Evolutionary conservation across 2,329 filamentous ascomycete genomes (phyloP).

Genomic region (Sclerotinia glacialis): DNA sequence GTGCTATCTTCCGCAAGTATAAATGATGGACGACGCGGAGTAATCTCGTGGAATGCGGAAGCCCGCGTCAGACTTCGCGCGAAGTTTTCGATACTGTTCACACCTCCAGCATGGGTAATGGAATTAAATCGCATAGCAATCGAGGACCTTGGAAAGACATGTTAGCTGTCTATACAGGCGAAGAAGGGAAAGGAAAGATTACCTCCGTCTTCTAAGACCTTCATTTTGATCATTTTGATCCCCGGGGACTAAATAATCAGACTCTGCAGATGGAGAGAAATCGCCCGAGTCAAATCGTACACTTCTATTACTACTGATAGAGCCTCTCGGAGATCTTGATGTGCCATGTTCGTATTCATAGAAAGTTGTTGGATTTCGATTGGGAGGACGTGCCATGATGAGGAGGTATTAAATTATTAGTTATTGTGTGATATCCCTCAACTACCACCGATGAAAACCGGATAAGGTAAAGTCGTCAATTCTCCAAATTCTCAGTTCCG

Average conservation of each 20-base stretch:
- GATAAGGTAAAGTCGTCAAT: not conserved
- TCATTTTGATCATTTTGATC: conserved; percentile 10
- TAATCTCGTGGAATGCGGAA: conserved; percentile 82
- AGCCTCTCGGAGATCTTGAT: conserved; percentile 32
- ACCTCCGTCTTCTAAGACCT: conserved; percentile 37
- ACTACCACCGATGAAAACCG: not conserved
- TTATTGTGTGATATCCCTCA: not conserved
- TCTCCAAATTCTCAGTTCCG: not conserved
- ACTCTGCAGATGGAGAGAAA: conserved; percentile 16
- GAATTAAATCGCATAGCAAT: conserved; percentile 55
- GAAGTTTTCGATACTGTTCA: conserved; percentile 93
- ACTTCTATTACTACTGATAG: conserved; percentile 36
- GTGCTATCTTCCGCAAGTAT: conserved; percentile 56
- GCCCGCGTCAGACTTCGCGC: conserved; percentile 90
- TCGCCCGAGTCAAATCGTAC: conserved; percentile 33
- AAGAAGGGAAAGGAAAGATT: conserved; percentile 7
- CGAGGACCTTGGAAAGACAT: conserved; percentile 49
- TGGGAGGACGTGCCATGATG: conserved; percentile 18
- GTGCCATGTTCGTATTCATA: conserved; percentile 40
- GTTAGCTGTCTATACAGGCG: conserved; percentile 2
- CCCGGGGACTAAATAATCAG: conserved; percentile 4
- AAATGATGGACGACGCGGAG: conserved; percentile 75
- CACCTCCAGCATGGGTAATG: conserved; percentile 73
- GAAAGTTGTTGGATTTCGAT: conserved; percentile 35
- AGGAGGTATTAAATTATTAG: not conserved